Evolutionary conservation across 2,329 filamentous ascomycete genomes (phyloP).

Genomic region (Rutstroemia sydowiana): DNA sequence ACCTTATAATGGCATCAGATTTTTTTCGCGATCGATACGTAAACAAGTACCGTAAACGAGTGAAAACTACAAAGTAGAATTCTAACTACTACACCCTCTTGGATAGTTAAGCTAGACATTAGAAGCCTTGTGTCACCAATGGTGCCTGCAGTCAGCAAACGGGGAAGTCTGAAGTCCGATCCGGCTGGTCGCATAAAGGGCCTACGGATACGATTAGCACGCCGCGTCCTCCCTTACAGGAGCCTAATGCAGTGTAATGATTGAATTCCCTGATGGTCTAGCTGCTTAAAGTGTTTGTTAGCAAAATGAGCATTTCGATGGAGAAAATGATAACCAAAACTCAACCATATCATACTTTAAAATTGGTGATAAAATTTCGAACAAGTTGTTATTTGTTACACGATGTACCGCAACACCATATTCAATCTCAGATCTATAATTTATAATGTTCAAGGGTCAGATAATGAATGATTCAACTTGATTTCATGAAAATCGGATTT

Average conservation of each 20-base stretch:
- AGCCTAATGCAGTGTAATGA: constrained; percentile 6
- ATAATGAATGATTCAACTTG: too few species aligned
- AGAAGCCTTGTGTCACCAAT: background rate
- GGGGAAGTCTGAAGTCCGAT: background rate
- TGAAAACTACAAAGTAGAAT: too few species aligned
- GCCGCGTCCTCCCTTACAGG: background rate
- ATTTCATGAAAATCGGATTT: too few species aligned
- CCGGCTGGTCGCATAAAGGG: background rate
- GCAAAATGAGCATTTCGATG: background rate
- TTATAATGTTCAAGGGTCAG: too few species aligned
- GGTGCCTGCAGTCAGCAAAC: background rate
- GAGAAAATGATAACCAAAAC: background rate
- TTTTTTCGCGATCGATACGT: too few species aligned
- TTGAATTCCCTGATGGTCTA: background rate
- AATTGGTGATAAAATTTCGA: too few species aligned
- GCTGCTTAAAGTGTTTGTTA: background rate
- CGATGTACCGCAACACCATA: too few species aligned
- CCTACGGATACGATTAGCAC: background rate
- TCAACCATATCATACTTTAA: too few species aligned
- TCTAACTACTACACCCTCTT: too few species aligned
- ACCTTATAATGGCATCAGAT: background rate
- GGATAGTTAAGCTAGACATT: background rate
- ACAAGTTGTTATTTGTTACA: too few species aligned
- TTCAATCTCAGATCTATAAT: too few species aligned
- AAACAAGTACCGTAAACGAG: too few species aligned